Conservation (phyloP, 495 filamentous ascomycete species). For the Trichoderma orchidacearum region DNA sequence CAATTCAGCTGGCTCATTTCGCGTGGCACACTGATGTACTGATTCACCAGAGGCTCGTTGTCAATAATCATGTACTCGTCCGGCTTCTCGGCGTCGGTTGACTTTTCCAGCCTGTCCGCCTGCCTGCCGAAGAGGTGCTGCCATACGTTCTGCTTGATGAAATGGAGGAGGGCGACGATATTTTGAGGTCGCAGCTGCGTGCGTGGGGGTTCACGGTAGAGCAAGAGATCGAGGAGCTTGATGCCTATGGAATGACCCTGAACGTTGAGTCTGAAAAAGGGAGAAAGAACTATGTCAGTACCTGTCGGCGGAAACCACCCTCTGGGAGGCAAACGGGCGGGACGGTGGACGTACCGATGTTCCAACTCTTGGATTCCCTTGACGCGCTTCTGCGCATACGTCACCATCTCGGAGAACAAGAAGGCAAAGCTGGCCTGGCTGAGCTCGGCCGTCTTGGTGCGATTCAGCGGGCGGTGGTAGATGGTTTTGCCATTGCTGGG, state of each 20-base stretch:
- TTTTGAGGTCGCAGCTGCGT: slow-evolving; percentile 67
- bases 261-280: slow-evolving; percentile 63
- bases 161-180: slow-evolving; percentile 84
- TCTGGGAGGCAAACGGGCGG: neutral
- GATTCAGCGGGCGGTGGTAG: slow-evolving; percentile 89
- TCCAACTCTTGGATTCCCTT: slow-evolving; percentile 89
- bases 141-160: slow-evolving; percentile 86
- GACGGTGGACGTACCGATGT: slow-evolving; percentile 48
- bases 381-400: slow-evolving; percentile 81
- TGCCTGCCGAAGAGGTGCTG: slow-evolving; percentile 79
- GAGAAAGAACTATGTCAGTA: slow-evolving; percentile 1
- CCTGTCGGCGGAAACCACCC: neutral
- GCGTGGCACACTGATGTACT: slow-evolving; percentile 78
- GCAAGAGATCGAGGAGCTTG: slow-evolving; percentile 86
- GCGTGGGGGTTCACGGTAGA: slow-evolving; percentile 58
- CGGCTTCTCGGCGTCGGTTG: slow-evolving; percentile 59
- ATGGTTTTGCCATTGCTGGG: slow-evolving; percentile 95
- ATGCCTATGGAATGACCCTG: slow-evolving; percentile 94
- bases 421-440: slow-evolving; percentile 91
- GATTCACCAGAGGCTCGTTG: slow-evolving; percentile 91
- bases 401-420: slow-evolving; percentile 93
- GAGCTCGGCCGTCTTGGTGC: slow-evolving; percentile 71
- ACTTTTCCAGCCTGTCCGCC: slow-evolving; percentile 85
- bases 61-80: slow-evolving; percentile 98
- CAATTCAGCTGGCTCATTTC: slow-evolving; percentile 97